Percentiles rank a stretch among this genome's conserved stretches.
phyloP scores from a whole-genome alignment of 2,329 filamentous ascomycete species.

The Aspergillus fumigatiaffinis region DNA sequence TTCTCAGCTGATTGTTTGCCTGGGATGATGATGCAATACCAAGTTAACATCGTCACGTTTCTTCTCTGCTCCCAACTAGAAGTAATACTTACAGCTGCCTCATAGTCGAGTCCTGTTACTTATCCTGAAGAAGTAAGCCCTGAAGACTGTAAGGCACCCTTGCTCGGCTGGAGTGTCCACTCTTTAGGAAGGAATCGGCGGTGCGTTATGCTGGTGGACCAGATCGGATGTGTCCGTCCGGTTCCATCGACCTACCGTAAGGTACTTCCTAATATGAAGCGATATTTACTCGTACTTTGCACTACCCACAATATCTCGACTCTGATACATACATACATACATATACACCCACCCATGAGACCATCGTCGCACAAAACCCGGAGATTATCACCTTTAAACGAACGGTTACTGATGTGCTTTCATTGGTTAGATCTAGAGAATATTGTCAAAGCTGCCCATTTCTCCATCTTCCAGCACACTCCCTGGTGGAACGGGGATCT shows the following conservation, averaged over 20 bases:
- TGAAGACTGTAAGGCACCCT: not conserved
- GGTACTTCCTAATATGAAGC: not conserved
- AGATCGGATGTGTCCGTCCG: constrained; percentile 8
- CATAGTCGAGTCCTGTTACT: not conserved
- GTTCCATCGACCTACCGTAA: not conserved
- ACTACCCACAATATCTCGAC: not conserved
- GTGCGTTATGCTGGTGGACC: constrained; percentile 8
- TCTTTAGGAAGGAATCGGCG: constrained; percentile 4
- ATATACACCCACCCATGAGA: not conserved
- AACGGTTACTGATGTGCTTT: not conserved
- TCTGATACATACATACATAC: not conserved
- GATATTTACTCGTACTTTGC: not conserved
- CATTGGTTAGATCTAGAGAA: not conserved
- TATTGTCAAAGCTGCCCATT: not conserved
- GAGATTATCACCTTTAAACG: not conserved
- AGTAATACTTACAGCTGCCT: not conserved
- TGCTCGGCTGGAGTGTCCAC: not conserved
- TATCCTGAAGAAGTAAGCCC: not conserved
- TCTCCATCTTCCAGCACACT: not conserved
- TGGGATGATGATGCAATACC: not conserved
- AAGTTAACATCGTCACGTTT: not conserved
- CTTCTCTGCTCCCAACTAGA: not conserved
- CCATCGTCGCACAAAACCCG: not conserved
- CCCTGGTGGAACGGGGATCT: not conserved
- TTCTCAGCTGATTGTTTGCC: not conserved